A percentile compares a stretch with the other conserved stretches of the same genome.
Evolutionary conservation across 352 stramenopile genomes (phyloP).

Genomic region (Hyaloperonospora brassicae): DNA sequence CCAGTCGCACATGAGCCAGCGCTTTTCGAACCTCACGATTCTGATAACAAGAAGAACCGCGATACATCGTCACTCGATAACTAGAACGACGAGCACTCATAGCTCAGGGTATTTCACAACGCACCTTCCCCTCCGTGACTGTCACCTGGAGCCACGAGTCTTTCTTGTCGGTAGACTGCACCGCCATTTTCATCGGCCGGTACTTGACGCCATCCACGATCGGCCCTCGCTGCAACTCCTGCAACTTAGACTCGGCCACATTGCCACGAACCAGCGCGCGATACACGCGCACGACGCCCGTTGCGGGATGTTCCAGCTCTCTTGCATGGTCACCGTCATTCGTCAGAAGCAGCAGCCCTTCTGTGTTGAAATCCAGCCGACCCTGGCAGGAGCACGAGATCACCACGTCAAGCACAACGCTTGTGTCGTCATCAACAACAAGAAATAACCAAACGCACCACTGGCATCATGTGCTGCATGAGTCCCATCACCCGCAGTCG

Average conservation of each 20-base stretch:
- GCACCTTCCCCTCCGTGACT: slow-evolving; percentile 81
- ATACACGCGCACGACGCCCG: slow-evolving; percentile 66
- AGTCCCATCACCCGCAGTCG: slow-evolving; percentile 77
- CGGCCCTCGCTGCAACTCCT: slow-evolving; percentile 63
- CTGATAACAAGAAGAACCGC: slow-evolving; percentile 22
- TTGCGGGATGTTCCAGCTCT: slow-evolving; percentile 83
- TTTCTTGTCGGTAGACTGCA: slow-evolving; percentile 79
- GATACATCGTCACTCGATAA: background rate
- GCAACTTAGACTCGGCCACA: slow-evolving; percentile 73
- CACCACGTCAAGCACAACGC: background rate
- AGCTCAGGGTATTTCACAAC: background rate
- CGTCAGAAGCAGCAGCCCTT: slow-evolving; percentile 88
- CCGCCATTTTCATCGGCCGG: slow-evolving; percentile 54
- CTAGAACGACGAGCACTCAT: background rate
- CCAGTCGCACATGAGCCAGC: slow-evolving; percentile 73
- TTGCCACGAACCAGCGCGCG: slow-evolving; percentile 76
- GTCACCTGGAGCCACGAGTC: slow-evolving; percentile 86
- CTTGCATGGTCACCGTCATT: slow-evolving; percentile 88
- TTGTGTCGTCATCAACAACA: background rate
- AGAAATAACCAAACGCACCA: slow-evolving; percentile 34
- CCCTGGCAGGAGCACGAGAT: slow-evolving; percentile 27
- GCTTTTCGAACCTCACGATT: slow-evolving; percentile 89
- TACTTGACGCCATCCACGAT: slow-evolving; percentile 83
- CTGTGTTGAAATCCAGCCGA: slow-evolving; percentile 89
- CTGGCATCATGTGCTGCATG: slow-evolving; percentile 80